phyloP scores from a whole-genome alignment of 2,329 filamentous ascomycete species.

The Anisogramma anomala region DNA sequence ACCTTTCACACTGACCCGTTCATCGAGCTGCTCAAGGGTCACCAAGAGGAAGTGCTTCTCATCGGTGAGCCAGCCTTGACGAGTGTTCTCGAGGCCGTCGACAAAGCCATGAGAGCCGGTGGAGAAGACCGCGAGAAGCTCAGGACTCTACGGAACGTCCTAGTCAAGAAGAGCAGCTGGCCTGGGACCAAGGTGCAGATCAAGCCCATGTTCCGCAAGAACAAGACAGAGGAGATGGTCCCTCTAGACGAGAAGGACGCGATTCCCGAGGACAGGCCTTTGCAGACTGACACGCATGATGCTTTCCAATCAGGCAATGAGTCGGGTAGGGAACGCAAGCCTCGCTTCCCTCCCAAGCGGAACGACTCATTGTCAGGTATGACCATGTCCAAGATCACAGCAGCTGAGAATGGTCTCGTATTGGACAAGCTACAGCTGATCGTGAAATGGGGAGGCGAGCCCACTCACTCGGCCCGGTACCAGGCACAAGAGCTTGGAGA shows the following conservation, averaged over 20 bases:
- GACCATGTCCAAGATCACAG: constrained; percentile 87
- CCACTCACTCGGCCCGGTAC: constrained; percentile 92
- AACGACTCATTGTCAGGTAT: constrained; percentile 82
- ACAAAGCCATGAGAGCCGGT: constrained; percentile 63
- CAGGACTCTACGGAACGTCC: constrained; percentile 69
- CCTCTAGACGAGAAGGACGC: constrained; percentile 26
- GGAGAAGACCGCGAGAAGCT: constrained; percentile 81
- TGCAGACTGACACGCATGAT: not conserved
- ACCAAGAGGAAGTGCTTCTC: constrained; percentile 90
- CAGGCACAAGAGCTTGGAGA: constrained; percentile 90
- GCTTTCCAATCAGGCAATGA: constrained; percentile 3
- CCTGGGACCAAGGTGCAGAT: constrained; percentile 97
- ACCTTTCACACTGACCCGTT: constrained; percentile 97
- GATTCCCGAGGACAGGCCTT: constrained; percentile 11
- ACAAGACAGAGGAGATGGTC: constrained; percentile 51
- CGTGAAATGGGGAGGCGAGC: constrained; percentile 98
- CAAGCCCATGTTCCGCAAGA: constrained; percentile 96
- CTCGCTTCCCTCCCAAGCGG: constrained; percentile 43
- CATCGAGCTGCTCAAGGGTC: constrained; percentile 84
- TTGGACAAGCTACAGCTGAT: constrained; percentile 95
- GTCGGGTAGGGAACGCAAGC: constrained; percentile 14
- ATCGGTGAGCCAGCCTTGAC: constrained; percentile 82
- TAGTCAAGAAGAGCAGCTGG: constrained; percentile 88
- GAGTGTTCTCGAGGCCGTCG: constrained; percentile 82
- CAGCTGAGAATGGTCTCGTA: constrained; percentile 82